Percentiles rank a stretch among this genome's conserved stretches.
phyloP scores from a whole-genome alignment of 768 basidiomycete genomes.

The Paxillus involutus region DNA sequence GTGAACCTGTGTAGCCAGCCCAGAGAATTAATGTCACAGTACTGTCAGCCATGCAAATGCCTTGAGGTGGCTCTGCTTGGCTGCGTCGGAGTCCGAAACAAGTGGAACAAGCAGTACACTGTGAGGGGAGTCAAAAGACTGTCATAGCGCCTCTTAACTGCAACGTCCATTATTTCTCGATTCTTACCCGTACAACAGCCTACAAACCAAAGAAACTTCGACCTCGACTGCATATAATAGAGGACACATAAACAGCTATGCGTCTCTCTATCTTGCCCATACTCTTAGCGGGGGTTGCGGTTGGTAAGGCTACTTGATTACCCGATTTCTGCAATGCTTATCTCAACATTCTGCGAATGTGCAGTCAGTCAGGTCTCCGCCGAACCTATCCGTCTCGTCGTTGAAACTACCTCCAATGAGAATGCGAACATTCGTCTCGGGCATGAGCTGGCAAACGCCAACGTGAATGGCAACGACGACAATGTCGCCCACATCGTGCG shows the following conservation, averaged over 20 bases:
- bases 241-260: constrained; percentile 25
- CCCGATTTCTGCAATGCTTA: neutral
- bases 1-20: neutral
- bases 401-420: constrained; percentile 26
- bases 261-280: constrained; percentile 37
- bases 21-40: too few species aligned
- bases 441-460: constrained; percentile 34
- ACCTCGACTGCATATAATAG: neutral
- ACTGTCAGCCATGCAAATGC: neutral
- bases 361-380: constrained; percentile 41
- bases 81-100: constrained; percentile 23
- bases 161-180: neutral
- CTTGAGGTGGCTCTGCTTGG: neutral
- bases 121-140: neutral
- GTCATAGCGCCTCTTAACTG: neutral
- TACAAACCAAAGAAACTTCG: neutral
- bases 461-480: constrained; percentile 27
- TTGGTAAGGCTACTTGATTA: constrained; percentile 23
- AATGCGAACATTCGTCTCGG: constrained; percentile 40
- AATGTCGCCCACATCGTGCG: constrained; percentile 22
- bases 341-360: neutral
- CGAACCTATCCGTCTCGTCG: constrained; percentile 50
- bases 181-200: neutral
- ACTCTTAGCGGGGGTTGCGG: constrained; percentile 36
- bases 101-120: constrained; percentile 6